Evolutionary conservation across 2,329 filamentous ascomycete species (phyloP), one percentile per base, ranked within the genome.

Genomic region (Cladophialophora psammophila): DNA sequence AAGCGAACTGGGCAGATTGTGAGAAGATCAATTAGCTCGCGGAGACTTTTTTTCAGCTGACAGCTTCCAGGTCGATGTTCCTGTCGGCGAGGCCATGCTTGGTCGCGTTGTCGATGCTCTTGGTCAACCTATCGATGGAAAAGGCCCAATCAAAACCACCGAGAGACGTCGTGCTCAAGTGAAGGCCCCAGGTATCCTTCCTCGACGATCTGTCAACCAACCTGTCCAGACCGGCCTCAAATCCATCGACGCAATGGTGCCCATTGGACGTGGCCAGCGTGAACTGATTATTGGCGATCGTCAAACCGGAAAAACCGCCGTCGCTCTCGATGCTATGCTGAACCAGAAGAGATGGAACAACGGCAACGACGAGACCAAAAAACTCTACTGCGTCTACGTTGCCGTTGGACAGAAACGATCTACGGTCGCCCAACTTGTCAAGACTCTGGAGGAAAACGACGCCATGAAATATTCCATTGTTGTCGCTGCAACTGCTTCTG

Each of bases 1-100:
- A 98, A 97, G 91, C 94, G 95, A 90, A 99, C 95, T 78, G 95
- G 95, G 83, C 88, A 96, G 86, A 99, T 99, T 90, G 95, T 97
- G 85, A 85, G 93, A 64, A 38, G 34, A 13, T 36, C 3, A 10
- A 55, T 36, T 18, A 15, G 31, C 34, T 32, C 57, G 38, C 54
- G 40, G n/a, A 48, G 15, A 20, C 73, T 55, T 74, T 55, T 74
- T 67, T 38, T 3, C 31, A 55, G 31, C 73, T 75, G 63, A 76
- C 65, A 56, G 20, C 42, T 55, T 50, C 65, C 74, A 97, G 94
- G 94, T 99, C 81, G 94, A 98, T 83, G 91, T 98, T 71, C 94
- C 94, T 76, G 95, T 98, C 82, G 95, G 95, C 79, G 83, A 86
- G 77, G 94, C 92, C 84, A 86, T 99, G 82, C 91, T 99, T 79